Conservation (phyloP, 805 yeast species). For the Citeromyces nyonsensis region DNA sequence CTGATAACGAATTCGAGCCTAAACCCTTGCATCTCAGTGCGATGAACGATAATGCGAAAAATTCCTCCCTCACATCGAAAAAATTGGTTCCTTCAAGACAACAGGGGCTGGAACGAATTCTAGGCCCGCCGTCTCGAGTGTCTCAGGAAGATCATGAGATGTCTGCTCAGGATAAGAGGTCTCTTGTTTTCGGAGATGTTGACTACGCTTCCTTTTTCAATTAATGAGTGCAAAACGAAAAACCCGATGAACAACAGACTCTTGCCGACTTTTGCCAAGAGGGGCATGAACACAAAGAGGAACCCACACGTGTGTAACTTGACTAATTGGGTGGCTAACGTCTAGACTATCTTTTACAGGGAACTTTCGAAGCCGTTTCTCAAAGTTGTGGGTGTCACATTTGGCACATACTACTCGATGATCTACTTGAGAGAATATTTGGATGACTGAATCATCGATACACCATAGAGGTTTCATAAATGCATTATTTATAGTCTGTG, state of each 20-base stretch:
- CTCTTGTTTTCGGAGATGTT: conserved; percentile 1
- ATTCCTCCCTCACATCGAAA: no score
- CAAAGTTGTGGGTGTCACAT: conserved; percentile 25
- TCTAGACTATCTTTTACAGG: conserved; percentile 21
- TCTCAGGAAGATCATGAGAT: background rate
- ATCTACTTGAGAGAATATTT: conserved; percentile 26
- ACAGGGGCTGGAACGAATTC: background rate
- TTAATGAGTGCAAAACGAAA: background rate
- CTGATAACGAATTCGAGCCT: no score
- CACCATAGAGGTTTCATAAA: no score
- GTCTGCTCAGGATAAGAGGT: conserved; percentile 1
- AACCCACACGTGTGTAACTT: conserved; percentile 3
- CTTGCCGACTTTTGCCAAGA: conserved; percentile 2
- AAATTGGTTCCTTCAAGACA: no score
- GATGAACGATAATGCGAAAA: no score
- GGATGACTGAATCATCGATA: conserved; percentile 8
- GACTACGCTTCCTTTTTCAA: conserved; percentile 4
- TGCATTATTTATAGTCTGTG: no score
- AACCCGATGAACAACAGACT: background rate
- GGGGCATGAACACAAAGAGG: conserved; percentile 1
- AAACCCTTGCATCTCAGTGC: no score
- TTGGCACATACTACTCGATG: conserved; percentile 29
- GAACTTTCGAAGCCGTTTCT: conserved; percentile 28
- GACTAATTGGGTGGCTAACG: background rate
- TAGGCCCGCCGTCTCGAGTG: conserved; percentile 5